phyloP scores from a whole-genome alignment of 345 rosid species.

The Erysimum cheiranthoides region DNA sequence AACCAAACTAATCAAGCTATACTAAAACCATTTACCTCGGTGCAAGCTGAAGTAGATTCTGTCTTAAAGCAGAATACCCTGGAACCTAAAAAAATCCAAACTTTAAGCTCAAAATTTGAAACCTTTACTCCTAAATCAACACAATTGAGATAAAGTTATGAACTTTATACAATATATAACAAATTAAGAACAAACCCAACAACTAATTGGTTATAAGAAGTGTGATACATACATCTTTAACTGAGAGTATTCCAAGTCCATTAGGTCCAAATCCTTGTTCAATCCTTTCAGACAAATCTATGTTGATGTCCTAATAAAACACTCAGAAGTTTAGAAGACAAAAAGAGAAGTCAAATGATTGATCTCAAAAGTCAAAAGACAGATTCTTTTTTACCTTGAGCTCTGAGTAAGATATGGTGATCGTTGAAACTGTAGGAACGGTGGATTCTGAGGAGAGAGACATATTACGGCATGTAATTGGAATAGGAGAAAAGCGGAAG shows the following conservation, averaged over 20 bases:
- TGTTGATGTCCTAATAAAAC: conserved; percentile 53
- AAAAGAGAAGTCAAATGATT: neutral
- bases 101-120: conserved; percentile 25
- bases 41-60: conserved; percentile 75
- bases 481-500: conserved; percentile 23
- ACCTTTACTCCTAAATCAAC: neutral
- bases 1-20: neutral
- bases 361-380: neutral
- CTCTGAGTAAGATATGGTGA: conserved; percentile 72
- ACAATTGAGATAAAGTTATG: neutral
- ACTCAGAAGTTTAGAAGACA: conserved; percentile 17
- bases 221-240: conserved; percentile 57
- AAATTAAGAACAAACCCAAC: neutral
- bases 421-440: conserved; percentile 64
- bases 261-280: conserved; percentile 86
- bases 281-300: conserved; percentile 72
- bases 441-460: conserved; percentile 48
- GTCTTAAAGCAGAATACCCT: conserved; percentile 70
- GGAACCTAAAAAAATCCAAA: conserved; percentile 73
- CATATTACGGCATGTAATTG: conserved; percentile 49
- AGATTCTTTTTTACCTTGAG: conserved; percentile 54
- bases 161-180: neutral
- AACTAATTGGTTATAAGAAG: neutral
- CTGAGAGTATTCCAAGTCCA: conserved; percentile 82
- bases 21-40: conserved; percentile 52